Base-by-base conservation (phyloP, 208 protist species). In the Naegleria fowleri region DNA sequence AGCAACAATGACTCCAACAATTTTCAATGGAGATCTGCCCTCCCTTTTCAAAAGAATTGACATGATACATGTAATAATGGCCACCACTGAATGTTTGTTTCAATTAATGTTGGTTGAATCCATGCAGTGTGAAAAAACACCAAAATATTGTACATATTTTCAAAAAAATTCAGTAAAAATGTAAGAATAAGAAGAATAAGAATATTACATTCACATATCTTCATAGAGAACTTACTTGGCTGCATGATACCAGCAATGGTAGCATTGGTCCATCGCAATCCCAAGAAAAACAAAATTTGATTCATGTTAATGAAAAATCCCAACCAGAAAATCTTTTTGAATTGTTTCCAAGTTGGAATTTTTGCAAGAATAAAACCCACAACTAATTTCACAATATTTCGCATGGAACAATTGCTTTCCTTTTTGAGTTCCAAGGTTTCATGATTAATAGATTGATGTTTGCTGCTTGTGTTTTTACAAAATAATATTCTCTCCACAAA, bases 31-130 rank as follows among this genome's bases (percentile, higher is more conserved):
- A 38, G 75, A 83, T 83, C 33, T 83, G 1, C 75, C 75, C 29
- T 83, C 75, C 39, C 75, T n/a, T 36, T 83, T 83, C 75, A 83
- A 83, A n/a, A 83, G 11, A n/a, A 83, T n/a, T 5, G 75, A 83
- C 22, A 83, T 11, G 75, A 83, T n/a, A 39, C 75, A 83, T 38
- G 75, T 83, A 83, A 83, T 67, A 29, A 67, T 67, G 22, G 55
- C 55, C 55, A 67, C 55, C 55, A 67, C 11, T 48, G 43, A 9
- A 48, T 48, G n/a, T n/a, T n/a, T n/a, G n/a, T n/a, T n/a, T n/a
- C n/a, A n/a, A n/a, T n/a, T n/a, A n/a, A n/a, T n/a, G n/a, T 48
- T 9, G 43, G 43, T 48, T 48, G 1, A 1, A 48, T 48, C 43
- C 43, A 48, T 48, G 43, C 1, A 48, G n/a, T n/a, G n/a, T n/a